Conservation (phyloP, 2,329 filamentous ascomycete genomes). For the Phaeophleospora eucalypticola region DNA sequence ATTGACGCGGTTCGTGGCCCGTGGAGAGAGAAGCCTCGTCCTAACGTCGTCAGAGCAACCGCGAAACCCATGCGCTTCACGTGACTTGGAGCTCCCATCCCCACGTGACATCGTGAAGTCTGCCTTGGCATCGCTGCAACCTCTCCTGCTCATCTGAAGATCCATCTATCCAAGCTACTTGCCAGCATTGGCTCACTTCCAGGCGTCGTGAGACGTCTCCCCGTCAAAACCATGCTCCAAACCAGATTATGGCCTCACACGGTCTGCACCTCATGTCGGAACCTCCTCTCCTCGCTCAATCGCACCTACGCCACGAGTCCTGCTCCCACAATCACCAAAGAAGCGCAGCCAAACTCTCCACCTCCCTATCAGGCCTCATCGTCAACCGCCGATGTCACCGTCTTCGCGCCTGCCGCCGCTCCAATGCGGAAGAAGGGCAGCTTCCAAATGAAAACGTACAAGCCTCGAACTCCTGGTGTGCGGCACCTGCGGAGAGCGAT, state of each 20-base stretch:
- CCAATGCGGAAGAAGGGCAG: slow-evolving; percentile 36
- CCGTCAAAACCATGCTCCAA: slow-evolving; percentile 56
- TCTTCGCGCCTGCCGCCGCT: slow-evolving; percentile 32
- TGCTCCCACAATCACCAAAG: slow-evolving; percentile 22
- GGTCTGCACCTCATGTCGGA: slow-evolving; percentile 47
- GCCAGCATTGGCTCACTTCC: background rate
- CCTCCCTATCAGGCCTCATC: slow-evolving; percentile 19
- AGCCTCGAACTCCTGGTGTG: slow-evolving; percentile 85
- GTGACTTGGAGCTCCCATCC: background rate
- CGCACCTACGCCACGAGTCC: slow-evolving; percentile 53
- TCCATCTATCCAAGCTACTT: no score
- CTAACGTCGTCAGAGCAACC: background rate
- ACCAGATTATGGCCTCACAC: slow-evolving; percentile 52
- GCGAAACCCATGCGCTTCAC: no score
- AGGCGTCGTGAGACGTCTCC: background rate
- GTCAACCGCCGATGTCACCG: slow-evolving; percentile 24
- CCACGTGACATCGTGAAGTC: no score
- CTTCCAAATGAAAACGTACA: slow-evolving; percentile 73
- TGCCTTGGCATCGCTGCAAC: background rate
- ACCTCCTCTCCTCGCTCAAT: slow-evolving; percentile 42
- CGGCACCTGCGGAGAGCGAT: slow-evolving; percentile 87
- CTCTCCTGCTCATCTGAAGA: no score
- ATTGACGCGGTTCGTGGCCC: background rate
- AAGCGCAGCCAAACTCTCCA: background rate
- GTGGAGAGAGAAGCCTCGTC: background rate